phyloP scores from a whole-genome alignment of 2,329 filamentous ascomycete species.

The Ascochyta lentis region DNA sequence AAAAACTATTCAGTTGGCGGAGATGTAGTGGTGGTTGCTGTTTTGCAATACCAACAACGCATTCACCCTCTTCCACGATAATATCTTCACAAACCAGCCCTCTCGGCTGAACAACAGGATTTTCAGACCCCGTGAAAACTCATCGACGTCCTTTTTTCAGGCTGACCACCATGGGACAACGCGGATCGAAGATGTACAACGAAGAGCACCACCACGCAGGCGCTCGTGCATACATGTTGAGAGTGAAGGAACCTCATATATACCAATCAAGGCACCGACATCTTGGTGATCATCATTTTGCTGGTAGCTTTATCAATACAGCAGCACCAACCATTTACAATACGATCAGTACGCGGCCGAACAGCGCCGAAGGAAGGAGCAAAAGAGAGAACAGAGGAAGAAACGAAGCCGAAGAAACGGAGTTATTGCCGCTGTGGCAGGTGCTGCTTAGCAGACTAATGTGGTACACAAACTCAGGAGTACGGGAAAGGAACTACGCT shows the following conservation, averaged over 20 bases:
- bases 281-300: too few species aligned
- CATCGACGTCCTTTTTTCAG: not conserved
- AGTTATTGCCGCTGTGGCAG: constrained; percentile 5
- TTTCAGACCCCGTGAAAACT: not conserved
- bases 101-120: too few species aligned
- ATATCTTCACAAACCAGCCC: too few species aligned
- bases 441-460: not conserved
- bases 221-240: not conserved
- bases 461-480: not conserved
- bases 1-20: not conserved
- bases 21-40: not conserved
- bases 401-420: constrained; percentile 1
- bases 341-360: not conserved
- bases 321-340: not conserved
- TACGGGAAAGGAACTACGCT: not conserved
- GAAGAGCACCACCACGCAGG: not conserved
- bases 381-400: constrained; percentile 2
- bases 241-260: too few species aligned
- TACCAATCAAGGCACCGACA: too few species aligned
- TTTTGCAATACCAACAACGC: not conserved
- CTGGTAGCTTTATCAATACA: too few species aligned
- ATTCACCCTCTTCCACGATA: not conserved
- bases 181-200: constrained; percentile 4
- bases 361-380: not conserved
- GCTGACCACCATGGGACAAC: not conserved